Percentiles rank a stretch among this genome's conserved stretches.
phyloP scores from a whole-genome alignment of 148 eudicot species.

The Bassia scoparia region DNA sequence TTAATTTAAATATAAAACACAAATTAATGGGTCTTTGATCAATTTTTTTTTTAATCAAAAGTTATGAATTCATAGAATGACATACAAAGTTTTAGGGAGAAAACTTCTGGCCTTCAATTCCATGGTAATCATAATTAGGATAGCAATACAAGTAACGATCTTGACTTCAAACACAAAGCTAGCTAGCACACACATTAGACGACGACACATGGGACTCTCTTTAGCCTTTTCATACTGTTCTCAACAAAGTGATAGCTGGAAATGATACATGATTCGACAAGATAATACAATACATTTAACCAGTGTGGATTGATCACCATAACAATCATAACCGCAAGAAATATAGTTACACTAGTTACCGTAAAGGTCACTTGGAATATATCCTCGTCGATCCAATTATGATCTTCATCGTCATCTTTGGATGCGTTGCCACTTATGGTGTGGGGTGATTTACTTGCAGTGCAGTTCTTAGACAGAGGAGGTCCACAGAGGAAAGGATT shows the following conservation, averaged over 20 bases:
- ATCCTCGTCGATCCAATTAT: constrained; percentile 4
- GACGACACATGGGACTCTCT: too few relatives aligned
- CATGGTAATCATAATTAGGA: too few relatives aligned
- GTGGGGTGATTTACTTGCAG: not conserved
- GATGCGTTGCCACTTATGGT: not conserved
- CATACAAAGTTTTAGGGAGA: too few relatives aligned
- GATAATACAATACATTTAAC: constrained; percentile 6
- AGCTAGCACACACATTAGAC: too few relatives aligned
- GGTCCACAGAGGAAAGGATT: constrained; percentile 13
- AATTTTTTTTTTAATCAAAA: too few relatives aligned
- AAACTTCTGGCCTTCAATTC: too few relatives aligned
- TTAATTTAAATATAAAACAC: too few relatives aligned
- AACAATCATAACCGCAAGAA: not conserved
- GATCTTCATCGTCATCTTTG: not conserved
- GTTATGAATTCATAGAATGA: too few relatives aligned
- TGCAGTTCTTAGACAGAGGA: not conserved
- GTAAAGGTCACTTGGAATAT: constrained; percentile 6
- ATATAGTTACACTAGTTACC: constrained; percentile 6
- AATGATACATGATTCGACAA: not conserved
- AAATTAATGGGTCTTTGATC: too few relatives aligned
- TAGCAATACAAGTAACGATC: too few relatives aligned
- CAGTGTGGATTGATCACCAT: constrained; percentile 17
- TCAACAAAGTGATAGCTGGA: not conserved
- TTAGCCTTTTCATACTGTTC: not conserved
- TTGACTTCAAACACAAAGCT: too few relatives aligned